Base-by-base conservation (phyloP, 1,139 yeast genomes). In the Scheffersomyces quercinus region DNA sequence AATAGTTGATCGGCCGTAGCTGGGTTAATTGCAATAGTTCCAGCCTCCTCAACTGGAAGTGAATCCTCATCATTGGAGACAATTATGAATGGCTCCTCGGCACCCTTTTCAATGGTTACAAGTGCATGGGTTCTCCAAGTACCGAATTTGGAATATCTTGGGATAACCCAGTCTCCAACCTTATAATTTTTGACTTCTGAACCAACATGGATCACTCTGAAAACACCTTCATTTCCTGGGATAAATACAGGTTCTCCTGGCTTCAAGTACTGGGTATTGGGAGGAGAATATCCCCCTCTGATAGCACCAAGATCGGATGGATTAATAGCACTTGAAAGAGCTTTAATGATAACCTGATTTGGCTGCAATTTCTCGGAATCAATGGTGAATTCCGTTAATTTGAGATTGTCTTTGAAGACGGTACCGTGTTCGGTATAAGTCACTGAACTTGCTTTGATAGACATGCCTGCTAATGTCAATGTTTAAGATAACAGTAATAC, bases 271-370 rank as follows among this genome's bases (percentile, higher is more conserved):
- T 64, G 60, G 39, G 64, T 60, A 41, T 62, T 62, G 4, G 75
- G 76, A 12, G 72, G 62, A 11, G 76, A 75, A 51, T 73, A 73
- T 6, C 65, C 67, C 6, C 78, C 78, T 47, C 63, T 67, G 29
- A 73, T 63, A 47, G 69, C 76, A 46, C 67, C 64, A 41, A 71
- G 58, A 52, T 73, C 78, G 6, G 76, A 69, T 1, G 78, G 78
- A 50, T 73, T 73, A 33, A 57, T 45, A 3, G 62, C 59, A 10
- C 53, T 41, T 4, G 54, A 59, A 36, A 58, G 41, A 8, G 59
- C 50, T 34, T 51, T 54, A 29, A 57, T 37, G 10, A 57, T 43
- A 9, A 58, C 37, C 41, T 56, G 51, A 35, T 47, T 45, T 28
- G 50, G 45, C 10, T 38, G 45, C 39, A 58, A 40, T 38, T 45